Base-by-base conservation (phyloP, 108 stramenopile genomes). In the Pseudonitzschia multistriata region DNA sequence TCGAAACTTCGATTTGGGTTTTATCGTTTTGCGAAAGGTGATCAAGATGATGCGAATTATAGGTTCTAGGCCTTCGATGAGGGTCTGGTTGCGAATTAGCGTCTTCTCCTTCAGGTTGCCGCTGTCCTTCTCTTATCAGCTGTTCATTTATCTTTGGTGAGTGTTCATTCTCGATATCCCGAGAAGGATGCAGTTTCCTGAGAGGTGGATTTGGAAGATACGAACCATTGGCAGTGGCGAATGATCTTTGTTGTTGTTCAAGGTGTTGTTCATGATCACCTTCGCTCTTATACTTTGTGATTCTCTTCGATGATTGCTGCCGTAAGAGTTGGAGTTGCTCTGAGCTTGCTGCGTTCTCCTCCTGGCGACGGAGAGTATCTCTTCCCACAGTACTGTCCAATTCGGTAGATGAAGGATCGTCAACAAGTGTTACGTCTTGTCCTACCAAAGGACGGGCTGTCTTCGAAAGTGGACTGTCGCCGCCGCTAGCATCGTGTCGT, bases 401-500 rank as follows among this genome's bases (percentile, higher is more conserved):
- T n/a, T n/a, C n/a, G n/a, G n/a, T n/a, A n/a, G 42, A 6, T 1
- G 42, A 45, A 1, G 11, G 17, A 45, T 45, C 54, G 54, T 55
- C 54, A 30, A 55, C 54, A 5, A 55, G 4, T 3, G 27, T 7
- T 24, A 22, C 14, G 4, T 55, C 29, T 55, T 55, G 14, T n/a
- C 54, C 22, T 4, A 13, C 22, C 4, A 55, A 30, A 30, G 27
- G 54, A 4, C 42, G 42, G 15, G 11, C 27, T 52, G 2, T 25
- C 2, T 24, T 52, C 4, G 31, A 30, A 7, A 59, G 27, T 21
- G 57, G 57, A 33, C 17, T 59, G 25, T 13, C 28, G n/a, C 57
- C 57, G 3, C 11, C 31, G 13, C 57, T 17, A 33, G 57, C 57
- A 33, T 59, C 57, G 57, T 59, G 57, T 4, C 57, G 57, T 33